A percentile compares a stretch with the other conserved stretches of the same genome.
Conservation (phyloP, 768 basidiomycete genomes). For the Boletus rex-veris region DNA sequence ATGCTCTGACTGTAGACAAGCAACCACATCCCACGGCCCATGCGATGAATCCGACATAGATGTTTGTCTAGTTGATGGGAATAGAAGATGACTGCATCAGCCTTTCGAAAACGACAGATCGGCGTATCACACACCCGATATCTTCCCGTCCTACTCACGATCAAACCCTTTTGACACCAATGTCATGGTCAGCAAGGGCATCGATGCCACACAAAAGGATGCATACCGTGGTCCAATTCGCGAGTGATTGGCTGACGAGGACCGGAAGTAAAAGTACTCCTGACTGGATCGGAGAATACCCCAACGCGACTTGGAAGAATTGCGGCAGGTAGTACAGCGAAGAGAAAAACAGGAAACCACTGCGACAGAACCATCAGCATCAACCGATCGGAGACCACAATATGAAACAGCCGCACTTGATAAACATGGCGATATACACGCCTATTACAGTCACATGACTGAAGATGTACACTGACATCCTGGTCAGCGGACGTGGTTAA, state of each 20-base stretch:
- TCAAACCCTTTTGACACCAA: conserved; percentile 43
- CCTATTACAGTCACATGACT: conserved; percentile 61
- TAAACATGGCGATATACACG: conserved; percentile 66
- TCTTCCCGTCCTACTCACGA: conserved; percentile 60
- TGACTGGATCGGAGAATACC: conserved; percentile 59
- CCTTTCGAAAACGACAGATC: background rate
- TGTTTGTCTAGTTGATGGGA: conserved; percentile 7
- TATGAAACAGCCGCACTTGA: conserved; percentile 43
- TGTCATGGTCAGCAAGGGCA: background rate
- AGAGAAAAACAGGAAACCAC: conserved; percentile 60
- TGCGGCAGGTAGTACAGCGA: conserved; percentile 71
- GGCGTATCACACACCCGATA: conserved; percentile 42
- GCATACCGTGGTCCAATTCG: conserved; percentile 53
- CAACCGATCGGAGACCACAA: background rate
- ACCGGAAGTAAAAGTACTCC: conserved; percentile 69
- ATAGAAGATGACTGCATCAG: background rate
- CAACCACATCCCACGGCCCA: conserved; percentile 72
- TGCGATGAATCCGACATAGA: conserved; percentile 60
- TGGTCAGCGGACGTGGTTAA: background rate
- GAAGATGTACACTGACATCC: conserved; percentile 65
- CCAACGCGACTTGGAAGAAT: conserved; percentile 72
- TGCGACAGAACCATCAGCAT: conserved; percentile 18
- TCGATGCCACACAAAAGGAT: background rate
- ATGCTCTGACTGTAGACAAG: conserved; percentile 56
- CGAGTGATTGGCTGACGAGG: conserved; percentile 58